Percentiles rank a stretch among this genome's conserved stretches.
Conservation (phyloP, 495 filamentous ascomycete genomes). For the Penicillium atrosanguineum region DNA sequence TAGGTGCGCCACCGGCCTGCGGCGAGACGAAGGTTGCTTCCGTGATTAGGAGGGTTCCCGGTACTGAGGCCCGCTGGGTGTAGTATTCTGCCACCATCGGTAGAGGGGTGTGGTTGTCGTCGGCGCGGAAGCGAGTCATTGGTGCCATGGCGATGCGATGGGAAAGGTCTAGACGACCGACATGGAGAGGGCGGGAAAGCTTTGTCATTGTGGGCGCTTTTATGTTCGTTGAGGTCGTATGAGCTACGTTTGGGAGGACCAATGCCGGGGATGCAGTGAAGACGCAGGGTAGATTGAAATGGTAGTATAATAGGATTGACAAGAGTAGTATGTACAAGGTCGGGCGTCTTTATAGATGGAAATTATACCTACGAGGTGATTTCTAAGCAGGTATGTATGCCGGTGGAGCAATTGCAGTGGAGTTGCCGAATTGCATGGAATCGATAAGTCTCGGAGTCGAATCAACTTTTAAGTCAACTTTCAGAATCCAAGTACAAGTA, state of each 20-base stretch:
- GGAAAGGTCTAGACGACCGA: conserved; percentile 44
- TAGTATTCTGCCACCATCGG: conserved; percentile 51
- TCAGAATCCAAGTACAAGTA: no score
- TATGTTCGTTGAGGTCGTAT: not conserved
- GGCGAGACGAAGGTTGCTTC: conserved; percentile 66
- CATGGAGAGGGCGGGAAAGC: conserved; percentile 51
- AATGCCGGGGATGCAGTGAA: not conserved
- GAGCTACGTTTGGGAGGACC: not conserved
- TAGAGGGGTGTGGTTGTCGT: conserved; percentile 42
- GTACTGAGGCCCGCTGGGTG: conserved; percentile 45
- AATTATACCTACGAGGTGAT: not conserved
- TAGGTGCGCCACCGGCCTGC: conserved; percentile 47
- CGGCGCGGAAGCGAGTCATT: conserved; percentile 47
- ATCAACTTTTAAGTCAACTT: not conserved
- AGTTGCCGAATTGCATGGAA: no score
- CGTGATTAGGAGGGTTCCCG: conserved; percentile 51
- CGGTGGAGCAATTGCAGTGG: not conserved
- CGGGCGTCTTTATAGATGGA: not conserved
- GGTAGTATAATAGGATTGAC: not conserved
- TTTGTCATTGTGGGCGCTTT: conserved; percentile 20
- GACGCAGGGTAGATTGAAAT: no score
- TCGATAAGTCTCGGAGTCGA: conserved; percentile 2
- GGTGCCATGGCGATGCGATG: conserved; percentile 52
- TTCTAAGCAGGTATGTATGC: conserved; percentile 7
- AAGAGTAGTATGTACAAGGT: not conserved